phyloP scores from a whole-genome alignment of 768 basidiomycete genomes.

The Tulasnella sp. region DNA sequence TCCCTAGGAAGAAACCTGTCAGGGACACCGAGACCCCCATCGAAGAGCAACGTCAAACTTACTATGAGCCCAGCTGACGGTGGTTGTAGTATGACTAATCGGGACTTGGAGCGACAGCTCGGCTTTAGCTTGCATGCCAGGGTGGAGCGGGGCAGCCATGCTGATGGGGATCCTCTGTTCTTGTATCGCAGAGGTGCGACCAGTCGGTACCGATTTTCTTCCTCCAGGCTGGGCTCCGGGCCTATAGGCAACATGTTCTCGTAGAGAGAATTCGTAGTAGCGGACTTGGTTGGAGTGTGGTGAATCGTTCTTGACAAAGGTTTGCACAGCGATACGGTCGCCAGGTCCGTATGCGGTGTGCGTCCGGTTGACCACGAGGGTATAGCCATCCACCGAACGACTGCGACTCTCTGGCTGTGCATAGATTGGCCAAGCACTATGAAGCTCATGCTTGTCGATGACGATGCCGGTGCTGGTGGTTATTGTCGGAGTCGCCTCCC shows the following conservation, averaged over 20 bases:
- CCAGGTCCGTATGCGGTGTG: slow-evolving; percentile 78
- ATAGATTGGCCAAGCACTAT: slow-evolving; percentile 88
- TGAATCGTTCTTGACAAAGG: slow-evolving; percentile 59
- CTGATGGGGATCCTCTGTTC: slow-evolving; percentile 61
- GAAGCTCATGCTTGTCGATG: slow-evolving; percentile 88
- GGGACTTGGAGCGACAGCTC: slow-evolving; percentile 64
- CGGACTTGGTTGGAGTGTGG: slow-evolving; percentile 59
- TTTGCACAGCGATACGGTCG: slow-evolving; percentile 61
- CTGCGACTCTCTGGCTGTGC: slow-evolving; percentile 63
- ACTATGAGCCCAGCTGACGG: slow-evolving; percentile 67
- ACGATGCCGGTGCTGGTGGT: slow-evolving; percentile 59
- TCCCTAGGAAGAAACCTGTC: slow-evolving; percentile 23
- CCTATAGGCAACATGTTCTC: slow-evolving; percentile 66
- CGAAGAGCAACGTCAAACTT: not conserved
- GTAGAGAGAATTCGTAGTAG: slow-evolving; percentile 70
- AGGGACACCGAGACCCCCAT: not conserved
- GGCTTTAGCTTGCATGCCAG: slow-evolving; percentile 54
- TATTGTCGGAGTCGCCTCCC: slow-evolving; percentile 56
- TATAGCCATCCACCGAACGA: slow-evolving; percentile 52
- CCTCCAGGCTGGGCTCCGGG: slow-evolving; percentile 38
- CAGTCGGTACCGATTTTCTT: slow-evolving; percentile 43
- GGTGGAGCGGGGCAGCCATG: slow-evolving; percentile 48
- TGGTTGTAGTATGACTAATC: slow-evolving; percentile 62
- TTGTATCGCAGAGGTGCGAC: slow-evolving; percentile 41
- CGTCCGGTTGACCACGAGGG: slow-evolving; percentile 60